Percentiles rank a stretch among this genome's conserved stretches.
Evolutionary conservation across 208 protist species (phyloP).

Genomic region (Crithidia bombi): DNA sequence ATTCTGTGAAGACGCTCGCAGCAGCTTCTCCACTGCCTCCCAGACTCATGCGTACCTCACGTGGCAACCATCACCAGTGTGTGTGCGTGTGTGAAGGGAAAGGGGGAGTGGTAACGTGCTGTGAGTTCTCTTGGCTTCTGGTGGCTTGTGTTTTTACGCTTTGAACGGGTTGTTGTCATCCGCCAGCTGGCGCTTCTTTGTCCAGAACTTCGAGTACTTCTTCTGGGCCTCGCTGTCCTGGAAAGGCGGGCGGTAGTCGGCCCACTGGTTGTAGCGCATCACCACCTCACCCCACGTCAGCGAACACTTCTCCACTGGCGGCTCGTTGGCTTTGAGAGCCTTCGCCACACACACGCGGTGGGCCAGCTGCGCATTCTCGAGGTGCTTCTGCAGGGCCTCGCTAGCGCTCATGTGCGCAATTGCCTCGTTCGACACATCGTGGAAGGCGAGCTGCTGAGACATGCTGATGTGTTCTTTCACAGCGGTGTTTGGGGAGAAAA

Average conservation of each 20-base stretch:
- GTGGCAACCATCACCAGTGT: neutral
- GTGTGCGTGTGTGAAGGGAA: neutral
- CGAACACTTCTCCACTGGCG: constrained; percentile 83
- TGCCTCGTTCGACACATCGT: constrained; percentile 83
- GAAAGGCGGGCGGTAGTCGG: constrained; percentile 87
- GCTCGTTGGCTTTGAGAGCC: constrained; percentile 71
- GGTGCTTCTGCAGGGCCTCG: constrained; percentile 86
- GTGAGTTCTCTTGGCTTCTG: no score
- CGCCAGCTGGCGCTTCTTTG: constrained; percentile 76
- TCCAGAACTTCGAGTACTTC: constrained; percentile 88
- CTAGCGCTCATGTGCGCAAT: constrained; percentile 74
- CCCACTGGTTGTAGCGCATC: constrained; percentile 87
- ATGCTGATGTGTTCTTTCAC: constrained; percentile 30
- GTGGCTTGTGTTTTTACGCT: constrained; percentile 31
- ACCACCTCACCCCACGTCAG: constrained; percentile 92
- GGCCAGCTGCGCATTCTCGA: constrained; percentile 89
- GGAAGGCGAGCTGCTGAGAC: constrained; percentile 66
- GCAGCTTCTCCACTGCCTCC: neutral
- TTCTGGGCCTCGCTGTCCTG: constrained; percentile 68
- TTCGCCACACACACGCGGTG: constrained; percentile 90
- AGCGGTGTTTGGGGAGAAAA: no score
- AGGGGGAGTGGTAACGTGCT: no score
- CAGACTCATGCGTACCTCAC: neutral
- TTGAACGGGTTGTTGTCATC: constrained; percentile 60
- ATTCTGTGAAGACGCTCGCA: constrained; percentile 1